phyloP scores from a whole-genome alignment of 228 moss, liverwort and hornwort genomes.

The Sphagnum fallax region DNA sequence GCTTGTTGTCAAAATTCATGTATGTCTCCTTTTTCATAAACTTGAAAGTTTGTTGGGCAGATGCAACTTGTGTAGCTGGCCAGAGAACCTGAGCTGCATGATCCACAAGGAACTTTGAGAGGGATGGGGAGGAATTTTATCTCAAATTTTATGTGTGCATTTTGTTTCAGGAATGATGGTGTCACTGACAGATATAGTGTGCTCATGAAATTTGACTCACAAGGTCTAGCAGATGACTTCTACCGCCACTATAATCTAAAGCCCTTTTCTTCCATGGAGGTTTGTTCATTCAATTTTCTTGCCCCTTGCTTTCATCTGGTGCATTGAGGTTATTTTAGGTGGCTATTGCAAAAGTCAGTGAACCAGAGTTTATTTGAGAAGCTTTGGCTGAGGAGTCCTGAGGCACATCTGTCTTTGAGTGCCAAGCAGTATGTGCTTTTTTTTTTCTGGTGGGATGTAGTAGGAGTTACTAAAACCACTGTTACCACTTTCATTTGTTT shows the following conservation, averaged over 20 bases:
- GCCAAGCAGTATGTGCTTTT: background rate
- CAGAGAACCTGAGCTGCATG: no score
- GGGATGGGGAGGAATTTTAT: background rate
- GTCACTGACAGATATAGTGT: slow-evolving; percentile 86
- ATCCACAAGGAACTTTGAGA: no score
- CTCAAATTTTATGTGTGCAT: slow-evolving; percentile 4
- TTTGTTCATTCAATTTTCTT: slow-evolving; percentile 8
- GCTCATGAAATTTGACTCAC: slow-evolving; percentile 86
- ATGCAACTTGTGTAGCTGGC: no score
- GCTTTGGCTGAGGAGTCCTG: no score
- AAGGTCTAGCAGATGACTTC: slow-evolving; percentile 82
- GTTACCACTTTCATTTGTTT: no score
- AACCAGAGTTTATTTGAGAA: no score
- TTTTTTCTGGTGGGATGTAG: no score
- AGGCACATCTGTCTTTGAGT: background rate
- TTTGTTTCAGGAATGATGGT: slow-evolving; percentile 67
- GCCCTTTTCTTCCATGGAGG: slow-evolving; percentile 87
- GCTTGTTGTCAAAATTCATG: no score
- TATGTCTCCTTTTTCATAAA: no score
- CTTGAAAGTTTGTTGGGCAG: no score
- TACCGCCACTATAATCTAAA: slow-evolving; percentile 86
- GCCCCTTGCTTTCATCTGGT: background rate
- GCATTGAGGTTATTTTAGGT: background rate
- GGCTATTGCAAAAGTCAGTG: no score
- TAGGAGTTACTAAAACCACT: no score